These are phyloP conservation scores for Porcisia hertigi DNA, from an alignment of 208 protist genomes.

Conservation along the genomic window DNA sequence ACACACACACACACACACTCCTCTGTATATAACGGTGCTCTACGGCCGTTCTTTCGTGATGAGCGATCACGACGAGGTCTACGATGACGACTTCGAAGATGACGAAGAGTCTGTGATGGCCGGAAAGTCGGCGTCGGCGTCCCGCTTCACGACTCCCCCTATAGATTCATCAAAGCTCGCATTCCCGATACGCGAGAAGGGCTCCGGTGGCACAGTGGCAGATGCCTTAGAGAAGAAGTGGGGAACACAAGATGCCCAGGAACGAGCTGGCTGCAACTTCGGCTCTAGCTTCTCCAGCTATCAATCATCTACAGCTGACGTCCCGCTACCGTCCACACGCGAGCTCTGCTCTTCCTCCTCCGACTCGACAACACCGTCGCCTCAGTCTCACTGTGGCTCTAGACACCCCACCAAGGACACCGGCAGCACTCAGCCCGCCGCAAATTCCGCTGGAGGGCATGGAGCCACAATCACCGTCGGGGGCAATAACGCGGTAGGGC, in stretches of 20 bases:
- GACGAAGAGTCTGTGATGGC: slow-evolving; percentile 8
- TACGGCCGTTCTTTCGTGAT: neutral
- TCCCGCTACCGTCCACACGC: neutral
- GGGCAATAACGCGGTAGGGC: neutral
- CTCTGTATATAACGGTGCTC: neutral
- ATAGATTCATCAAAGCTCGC: too few species aligned
- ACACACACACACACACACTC: neutral
- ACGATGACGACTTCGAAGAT: slow-evolving; percentile 25
- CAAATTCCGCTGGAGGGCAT: too few species aligned
- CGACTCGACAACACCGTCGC: neutral
- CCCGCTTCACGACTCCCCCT: neutral
- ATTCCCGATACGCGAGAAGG: neutral
- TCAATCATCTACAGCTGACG: neutral
- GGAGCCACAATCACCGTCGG: neutral
- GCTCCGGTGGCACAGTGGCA: neutral
- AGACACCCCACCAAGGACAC: neutral
- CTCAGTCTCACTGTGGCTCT: neutral
- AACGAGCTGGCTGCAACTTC: neutral
- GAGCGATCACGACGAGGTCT: slow-evolving; percentile 21
- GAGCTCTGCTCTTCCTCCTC: slow-evolving; percentile 8
- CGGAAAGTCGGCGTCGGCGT: neutral
- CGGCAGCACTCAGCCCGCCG: neutral
- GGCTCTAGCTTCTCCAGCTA: slow-evolving; percentile 12
- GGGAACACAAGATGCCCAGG: neutral
- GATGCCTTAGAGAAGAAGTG: neutral